A percentile compares a stretch with the other conserved stretches of the same genome.
Conservation (phyloP, 345 rosid species). For the Brassica nigra region DNA sequence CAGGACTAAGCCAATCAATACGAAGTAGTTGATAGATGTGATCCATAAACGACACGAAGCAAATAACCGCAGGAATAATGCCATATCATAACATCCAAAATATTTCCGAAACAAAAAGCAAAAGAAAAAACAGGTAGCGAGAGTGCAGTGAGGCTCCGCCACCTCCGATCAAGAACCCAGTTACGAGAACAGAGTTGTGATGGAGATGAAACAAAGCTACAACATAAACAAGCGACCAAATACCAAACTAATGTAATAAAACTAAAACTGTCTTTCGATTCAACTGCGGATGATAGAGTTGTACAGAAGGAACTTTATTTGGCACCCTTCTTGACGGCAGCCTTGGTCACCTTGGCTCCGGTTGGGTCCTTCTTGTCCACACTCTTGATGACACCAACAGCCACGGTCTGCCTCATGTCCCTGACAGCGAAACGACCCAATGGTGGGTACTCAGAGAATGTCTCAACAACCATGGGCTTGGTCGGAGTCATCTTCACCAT, state of each 20-base stretch:
- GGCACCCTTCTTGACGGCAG: slow-evolving; percentile 80
- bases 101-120: background rate
- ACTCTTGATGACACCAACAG: slow-evolving; percentile 79
- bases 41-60: background rate
- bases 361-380: slow-evolving; percentile 86
- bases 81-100: background rate
- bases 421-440: slow-evolving; percentile 87
- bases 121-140: background rate
- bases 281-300: background rate
- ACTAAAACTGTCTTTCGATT: background rate
- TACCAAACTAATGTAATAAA: background rate
- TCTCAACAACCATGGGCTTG: slow-evolving; percentile 88
- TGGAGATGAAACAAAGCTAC: background rate
- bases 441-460: slow-evolving; percentile 70
- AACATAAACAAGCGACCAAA: background rate
- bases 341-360: slow-evolving; percentile 83
- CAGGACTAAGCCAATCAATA: background rate
- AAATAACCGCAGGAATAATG: background rate
- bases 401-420: slow-evolving; percentile 91
- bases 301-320: slow-evolving; percentile 45
- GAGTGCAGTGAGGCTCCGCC: slow-evolving; percentile 1
- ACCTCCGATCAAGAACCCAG: slow-evolving; percentile 37
- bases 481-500: slow-evolving; percentile 63
- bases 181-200: slow-evolving; percentile 6
- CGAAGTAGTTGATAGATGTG: background rate